Evolutionary conservation across 2,329 filamentous ascomycete species (phyloP).

Genomic region (Magnaporthiopsis poae): DNA sequence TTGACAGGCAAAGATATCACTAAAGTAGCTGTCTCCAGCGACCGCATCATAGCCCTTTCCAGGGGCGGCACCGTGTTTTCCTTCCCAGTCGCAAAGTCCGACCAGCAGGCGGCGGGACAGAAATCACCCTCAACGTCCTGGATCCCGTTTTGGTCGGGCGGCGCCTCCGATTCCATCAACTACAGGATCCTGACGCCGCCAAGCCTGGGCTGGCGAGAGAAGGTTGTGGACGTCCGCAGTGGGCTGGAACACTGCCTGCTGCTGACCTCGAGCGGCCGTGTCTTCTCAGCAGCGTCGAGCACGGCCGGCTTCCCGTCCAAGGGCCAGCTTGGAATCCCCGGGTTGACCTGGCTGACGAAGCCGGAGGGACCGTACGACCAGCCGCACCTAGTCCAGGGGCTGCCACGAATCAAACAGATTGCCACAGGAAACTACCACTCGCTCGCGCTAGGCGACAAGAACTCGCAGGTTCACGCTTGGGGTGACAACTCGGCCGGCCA

Average conservation of each 20-base stretch:
- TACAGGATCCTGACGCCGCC: slow-evolving; percentile 64
- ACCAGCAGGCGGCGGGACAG: slow-evolving; percentile 52
- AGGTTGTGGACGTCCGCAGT: slow-evolving; percentile 60
- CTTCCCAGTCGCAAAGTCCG: slow-evolving; percentile 62
- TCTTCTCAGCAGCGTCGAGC: slow-evolving; percentile 81
- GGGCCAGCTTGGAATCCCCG: slow-evolving; percentile 81
- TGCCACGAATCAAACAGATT: slow-evolving; percentile 63
- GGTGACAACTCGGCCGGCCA: slow-evolving; percentile 90
- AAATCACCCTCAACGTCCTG: slow-evolving; percentile 49
- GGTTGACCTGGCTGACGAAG: slow-evolving; percentile 67
- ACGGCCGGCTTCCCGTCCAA: slow-evolving; percentile 66
- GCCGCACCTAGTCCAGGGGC: slow-evolving; percentile 64
- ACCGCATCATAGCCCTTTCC: slow-evolving; percentile 72
- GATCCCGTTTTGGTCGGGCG: slow-evolving; percentile 60
- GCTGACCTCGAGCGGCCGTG: slow-evolving; percentile 71
- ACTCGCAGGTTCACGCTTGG: slow-evolving; percentile 73
- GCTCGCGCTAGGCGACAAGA: slow-evolving; percentile 58
- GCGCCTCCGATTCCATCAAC: slow-evolving; percentile 37
- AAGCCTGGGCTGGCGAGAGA: slow-evolving; percentile 58
- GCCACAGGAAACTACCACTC: slow-evolving; percentile 84
- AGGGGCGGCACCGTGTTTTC: slow-evolving; percentile 70
- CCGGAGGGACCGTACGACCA: slow-evolving; percentile 71
- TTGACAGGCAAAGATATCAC: slow-evolving; percentile 71
- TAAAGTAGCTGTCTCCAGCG: slow-evolving; percentile 66
- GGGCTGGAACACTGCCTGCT: slow-evolving; percentile 81